phyloP scores from a whole-genome alignment of 331 rosid species.

The Cydonia oblonga region DNA sequence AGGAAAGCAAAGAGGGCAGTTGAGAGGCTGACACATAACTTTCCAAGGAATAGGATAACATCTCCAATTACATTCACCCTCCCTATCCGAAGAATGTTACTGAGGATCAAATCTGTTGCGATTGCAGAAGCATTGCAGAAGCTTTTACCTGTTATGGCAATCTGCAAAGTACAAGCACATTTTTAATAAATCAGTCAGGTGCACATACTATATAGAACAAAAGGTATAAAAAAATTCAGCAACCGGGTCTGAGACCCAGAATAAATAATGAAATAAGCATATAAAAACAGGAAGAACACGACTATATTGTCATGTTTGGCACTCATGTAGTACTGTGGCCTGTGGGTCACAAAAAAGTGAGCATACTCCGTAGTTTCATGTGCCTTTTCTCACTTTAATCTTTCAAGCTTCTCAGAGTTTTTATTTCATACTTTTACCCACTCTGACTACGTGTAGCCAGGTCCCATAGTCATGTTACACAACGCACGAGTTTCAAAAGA shows the following conservation, averaged over 20 bases:
- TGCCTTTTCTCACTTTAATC: neutral
- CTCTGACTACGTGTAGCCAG: neutral
- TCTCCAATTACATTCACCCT: conserved; percentile 92
- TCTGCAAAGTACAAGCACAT: conserved; percentile 37
- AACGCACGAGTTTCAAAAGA: neutral
- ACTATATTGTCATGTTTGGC: neutral
- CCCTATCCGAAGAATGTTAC: conserved; percentile 83
- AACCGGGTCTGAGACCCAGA: neutral
- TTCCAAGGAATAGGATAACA: conserved; percentile 86
- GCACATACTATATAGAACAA: neutral
- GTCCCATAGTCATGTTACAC: neutral
- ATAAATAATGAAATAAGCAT: neutral
- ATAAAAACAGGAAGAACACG: neutral
- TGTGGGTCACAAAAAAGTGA: neutral
- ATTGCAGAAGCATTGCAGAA: conserved; percentile 69
- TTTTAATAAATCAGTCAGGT: neutral
- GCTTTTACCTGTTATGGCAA: conserved; percentile 86
- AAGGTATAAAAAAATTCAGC: neutral
- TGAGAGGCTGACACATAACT: conserved; percentile 83
- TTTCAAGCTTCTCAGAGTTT: neutral
- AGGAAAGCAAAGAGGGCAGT: conserved; percentile 85
- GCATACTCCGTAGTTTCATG: neutral
- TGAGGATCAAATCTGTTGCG: conserved; percentile 76
- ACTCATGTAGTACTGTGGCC: neutral
- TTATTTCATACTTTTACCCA: neutral